Base-by-base conservation (phyloP, 495 filamentous ascomycete genomes). In the Clavariopsis aquatica region DNA sequence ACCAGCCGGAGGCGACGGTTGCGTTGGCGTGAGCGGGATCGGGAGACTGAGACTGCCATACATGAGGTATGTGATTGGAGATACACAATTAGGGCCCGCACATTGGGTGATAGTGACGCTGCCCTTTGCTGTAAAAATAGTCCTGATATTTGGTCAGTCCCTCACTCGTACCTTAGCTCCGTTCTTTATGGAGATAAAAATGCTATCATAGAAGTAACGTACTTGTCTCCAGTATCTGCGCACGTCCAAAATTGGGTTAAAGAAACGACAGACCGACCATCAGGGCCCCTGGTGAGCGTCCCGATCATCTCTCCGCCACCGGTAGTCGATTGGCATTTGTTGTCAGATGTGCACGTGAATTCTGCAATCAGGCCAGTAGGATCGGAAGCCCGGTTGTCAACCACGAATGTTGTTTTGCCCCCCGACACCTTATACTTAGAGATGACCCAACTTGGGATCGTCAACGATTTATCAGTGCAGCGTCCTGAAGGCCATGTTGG, bases 401-500 rank as follows among this genome's bases (percentile, higher is more conserved):
- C 27, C 22, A 19, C 8, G 38, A 60, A 60, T 15, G 57, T 51
- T n/a, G 57, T 45, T 13, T 24, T 51, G 2, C 57, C 57, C 2
- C n/a, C 45, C 13, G 45, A 22, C 4, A 51, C 45, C 38, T 34
- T 60, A 46, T 60, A 60, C 1, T 60, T 38, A 3, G 24, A 49
- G 22, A 60, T 60, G 7, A 60, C 26, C 57, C 57, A 60, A 27
- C 47, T 60, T 23, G 57, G 57, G 13, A 51, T 51, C 17, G 57
- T 60, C 1, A 60, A 29, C 3, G 57, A 60, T 20, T 60, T 60
- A 46, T 60, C 57, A 24, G 57, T 60, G 29, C 57, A 60, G 13
- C 57, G 57, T 19, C 57, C 57, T 9, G 31, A 45, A 26, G 56
- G 56, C 56, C 56, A 59, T 3, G 43, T 59, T 2, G 56, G 56